These are phyloP conservation scores for Moesziomyces antarcticus DNA, from an alignment of 1,284 basidiomycete genomes.

Conservation along the genomic window DNA sequence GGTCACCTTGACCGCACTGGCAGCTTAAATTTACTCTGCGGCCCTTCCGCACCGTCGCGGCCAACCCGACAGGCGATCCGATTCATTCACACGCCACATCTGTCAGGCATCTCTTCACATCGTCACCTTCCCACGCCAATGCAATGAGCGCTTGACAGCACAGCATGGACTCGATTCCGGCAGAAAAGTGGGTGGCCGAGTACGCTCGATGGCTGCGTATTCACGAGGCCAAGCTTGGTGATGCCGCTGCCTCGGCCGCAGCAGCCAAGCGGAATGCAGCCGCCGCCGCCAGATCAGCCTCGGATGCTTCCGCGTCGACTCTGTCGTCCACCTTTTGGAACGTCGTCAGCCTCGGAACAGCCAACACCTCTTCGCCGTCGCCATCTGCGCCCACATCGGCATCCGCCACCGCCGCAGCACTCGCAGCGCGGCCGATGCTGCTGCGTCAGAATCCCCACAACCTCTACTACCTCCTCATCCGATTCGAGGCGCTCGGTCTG, in stretches of 20 bases:
- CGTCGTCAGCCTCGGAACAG: conserved; percentile 36
- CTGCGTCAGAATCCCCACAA: conserved; percentile 82
- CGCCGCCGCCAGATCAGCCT: conserved; percentile 2
- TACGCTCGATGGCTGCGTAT: conserved; percentile 54
- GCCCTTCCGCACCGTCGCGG: neutral
- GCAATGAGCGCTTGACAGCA: no score
- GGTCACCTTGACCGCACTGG: no score
- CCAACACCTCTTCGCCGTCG: neutral
- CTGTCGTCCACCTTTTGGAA: conserved; percentile 41
- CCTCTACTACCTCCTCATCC: conserved; percentile 86
- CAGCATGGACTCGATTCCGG: conserved; percentile 50
- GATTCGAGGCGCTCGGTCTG: conserved; percentile 81
- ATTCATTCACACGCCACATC: neutral
- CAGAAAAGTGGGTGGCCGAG: conserved; percentile 53
- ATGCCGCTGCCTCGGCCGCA: conserved; percentile 20
- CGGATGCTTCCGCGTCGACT: conserved; percentile 1
- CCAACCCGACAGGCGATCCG: neutral
- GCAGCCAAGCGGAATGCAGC: conserved; percentile 10
- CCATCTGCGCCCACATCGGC: neutral
- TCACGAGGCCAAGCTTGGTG: conserved; percentile 55
- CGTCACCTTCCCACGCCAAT: no score
- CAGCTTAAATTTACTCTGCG: no score
- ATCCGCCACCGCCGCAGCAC: neutral
- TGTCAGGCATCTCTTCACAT: no score
- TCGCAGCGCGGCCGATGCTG: conserved; percentile 65